Conservation (phyloP, 148 eudicot genomes). For the Persicaria tinctoria region DNA sequence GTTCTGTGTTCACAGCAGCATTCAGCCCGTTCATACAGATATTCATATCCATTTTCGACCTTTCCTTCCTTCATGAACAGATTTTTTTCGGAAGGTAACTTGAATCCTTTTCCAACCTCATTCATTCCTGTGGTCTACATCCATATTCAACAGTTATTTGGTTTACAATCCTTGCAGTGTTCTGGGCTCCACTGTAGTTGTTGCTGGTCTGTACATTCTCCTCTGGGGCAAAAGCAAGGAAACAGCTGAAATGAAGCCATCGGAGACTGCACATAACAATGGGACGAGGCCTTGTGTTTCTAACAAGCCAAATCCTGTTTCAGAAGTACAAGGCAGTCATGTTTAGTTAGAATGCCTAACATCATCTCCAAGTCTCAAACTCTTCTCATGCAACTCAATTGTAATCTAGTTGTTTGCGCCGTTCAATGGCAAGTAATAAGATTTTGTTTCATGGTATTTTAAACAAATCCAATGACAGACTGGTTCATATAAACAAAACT, state of each 20-base stretch:
- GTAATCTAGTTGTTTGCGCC: background rate
- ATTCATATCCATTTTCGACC: constrained; percentile 35
- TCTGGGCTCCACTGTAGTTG: constrained; percentile 41
- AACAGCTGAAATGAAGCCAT: constrained; percentile 14
- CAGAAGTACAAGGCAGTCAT: background rate
- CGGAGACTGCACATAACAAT: constrained; percentile 12
- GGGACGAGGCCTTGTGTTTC: constrained; percentile 10
- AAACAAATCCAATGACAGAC: too few species aligned
- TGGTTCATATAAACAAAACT: too few species aligned
- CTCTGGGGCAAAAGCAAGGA: constrained; percentile 57
- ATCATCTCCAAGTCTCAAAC: background rate
- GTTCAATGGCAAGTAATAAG: background rate
- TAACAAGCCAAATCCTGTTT: background rate
- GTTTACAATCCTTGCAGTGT: constrained; percentile 28
- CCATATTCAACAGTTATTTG: background rate
- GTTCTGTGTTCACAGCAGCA: constrained; percentile 68
- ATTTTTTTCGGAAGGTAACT: constrained; percentile 56
- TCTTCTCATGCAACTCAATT: background rate
- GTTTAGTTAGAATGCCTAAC: background rate
- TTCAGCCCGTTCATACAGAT: constrained; percentile 57
- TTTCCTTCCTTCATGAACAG: constrained; percentile 47
- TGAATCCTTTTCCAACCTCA: background rate
- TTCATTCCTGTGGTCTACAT: background rate
- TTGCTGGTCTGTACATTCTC: constrained; percentile 43
- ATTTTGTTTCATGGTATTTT: background rate